Evolutionary conservation across 768 basidiomycete species (phyloP).

Genomic region (Termitomyces sp.): DNA sequence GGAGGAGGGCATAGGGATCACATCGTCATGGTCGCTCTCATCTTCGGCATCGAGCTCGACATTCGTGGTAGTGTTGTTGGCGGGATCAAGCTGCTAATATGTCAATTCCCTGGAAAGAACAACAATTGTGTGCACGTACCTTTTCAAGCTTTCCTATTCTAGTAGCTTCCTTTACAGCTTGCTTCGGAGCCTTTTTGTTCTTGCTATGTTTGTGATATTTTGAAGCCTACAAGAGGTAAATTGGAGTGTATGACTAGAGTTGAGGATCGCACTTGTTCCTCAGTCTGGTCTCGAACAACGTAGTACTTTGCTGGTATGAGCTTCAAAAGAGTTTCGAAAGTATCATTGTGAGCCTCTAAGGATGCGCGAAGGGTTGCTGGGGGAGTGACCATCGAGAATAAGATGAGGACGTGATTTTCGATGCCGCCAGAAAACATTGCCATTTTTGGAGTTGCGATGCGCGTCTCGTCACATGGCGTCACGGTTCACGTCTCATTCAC

Average conservation of each 20-base stretch:
- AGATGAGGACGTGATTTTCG: background rate
- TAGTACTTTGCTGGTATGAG: slow-evolving; percentile 92
- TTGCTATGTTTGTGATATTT: slow-evolving; percentile 88
- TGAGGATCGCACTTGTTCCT: slow-evolving; percentile 52
- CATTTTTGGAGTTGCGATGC: background rate
- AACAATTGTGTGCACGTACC: slow-evolving; percentile 31
- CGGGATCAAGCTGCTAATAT: slow-evolving; percentile 76
- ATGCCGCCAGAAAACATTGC: background rate
- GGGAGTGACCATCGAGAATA: slow-evolving; percentile 40
- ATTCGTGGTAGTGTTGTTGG: slow-evolving; percentile 49
- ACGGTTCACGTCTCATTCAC: background rate
- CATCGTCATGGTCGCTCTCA: slow-evolving; percentile 27
- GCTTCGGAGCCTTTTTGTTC: slow-evolving; percentile 76
- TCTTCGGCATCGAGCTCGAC: slow-evolving; percentile 33
- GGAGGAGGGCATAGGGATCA: slow-evolving; percentile 59
- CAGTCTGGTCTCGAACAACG: slow-evolving; percentile 57
- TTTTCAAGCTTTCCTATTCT: slow-evolving; percentile 87
- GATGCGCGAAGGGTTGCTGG: slow-evolving; percentile 46
- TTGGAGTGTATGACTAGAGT: background rate
- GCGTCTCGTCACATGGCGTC: slow-evolving; percentile 1
- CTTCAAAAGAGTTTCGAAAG: slow-evolving; percentile 76
- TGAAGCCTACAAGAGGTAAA: slow-evolving; percentile 27
- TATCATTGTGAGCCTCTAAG: slow-evolving; percentile 78
- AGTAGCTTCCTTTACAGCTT: slow-evolving; percentile 81
- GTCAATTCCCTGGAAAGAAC: background rate